Percentiles rank a stretch among this genome's conserved stretches.
phyloP scores from a whole-genome alignment of 495 filamentous ascomycete genomes.

The Neurospora sp. region DNA sequence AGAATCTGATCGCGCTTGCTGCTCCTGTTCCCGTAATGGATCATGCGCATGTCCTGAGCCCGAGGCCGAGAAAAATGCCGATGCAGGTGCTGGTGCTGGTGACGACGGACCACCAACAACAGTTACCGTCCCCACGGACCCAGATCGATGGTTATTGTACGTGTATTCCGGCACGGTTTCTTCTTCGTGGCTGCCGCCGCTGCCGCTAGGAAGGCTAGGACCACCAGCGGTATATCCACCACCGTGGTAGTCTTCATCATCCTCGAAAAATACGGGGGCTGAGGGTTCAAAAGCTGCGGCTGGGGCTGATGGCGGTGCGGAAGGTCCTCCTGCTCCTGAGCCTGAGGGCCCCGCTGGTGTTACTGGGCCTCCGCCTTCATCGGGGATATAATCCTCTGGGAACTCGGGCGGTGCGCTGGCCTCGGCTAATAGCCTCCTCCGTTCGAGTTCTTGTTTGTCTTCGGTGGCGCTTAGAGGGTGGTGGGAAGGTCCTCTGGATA shows the following conservation, averaged over 20 bases:
- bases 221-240: not conserved
- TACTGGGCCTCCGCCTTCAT: slow-evolving; percentile 8
- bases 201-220: not conserved
- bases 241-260: slow-evolving; percentile 39
- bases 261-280: slow-evolving; percentile 57
- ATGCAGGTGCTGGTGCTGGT: not conserved
- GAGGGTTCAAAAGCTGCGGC: slow-evolving; percentile 37
- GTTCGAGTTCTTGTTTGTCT: slow-evolving; percentile 81
- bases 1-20: not conserved
- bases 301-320: slow-evolving; percentile 6
- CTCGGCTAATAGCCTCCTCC: slow-evolving; percentile 59
- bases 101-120: not conserved
- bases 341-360: slow-evolving; percentile 6
- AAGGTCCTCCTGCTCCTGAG: slow-evolving; percentile 2
- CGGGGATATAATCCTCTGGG: slow-evolving; percentile 35
- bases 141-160: not conserved
- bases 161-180: not conserved
- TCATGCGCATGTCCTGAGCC: not conserved
- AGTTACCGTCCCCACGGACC: not conserved
- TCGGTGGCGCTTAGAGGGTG: slow-evolving; percentile 30
- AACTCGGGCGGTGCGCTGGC: slow-evolving; percentile 57
- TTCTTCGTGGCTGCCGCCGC: not conserved
- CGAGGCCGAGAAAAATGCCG: not conserved
- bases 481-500: not conserved
- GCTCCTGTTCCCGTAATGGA: not conserved